Evolutionary conservation across 306 rosid species (phyloP).

Genomic region (Rosa rugosa): DNA sequence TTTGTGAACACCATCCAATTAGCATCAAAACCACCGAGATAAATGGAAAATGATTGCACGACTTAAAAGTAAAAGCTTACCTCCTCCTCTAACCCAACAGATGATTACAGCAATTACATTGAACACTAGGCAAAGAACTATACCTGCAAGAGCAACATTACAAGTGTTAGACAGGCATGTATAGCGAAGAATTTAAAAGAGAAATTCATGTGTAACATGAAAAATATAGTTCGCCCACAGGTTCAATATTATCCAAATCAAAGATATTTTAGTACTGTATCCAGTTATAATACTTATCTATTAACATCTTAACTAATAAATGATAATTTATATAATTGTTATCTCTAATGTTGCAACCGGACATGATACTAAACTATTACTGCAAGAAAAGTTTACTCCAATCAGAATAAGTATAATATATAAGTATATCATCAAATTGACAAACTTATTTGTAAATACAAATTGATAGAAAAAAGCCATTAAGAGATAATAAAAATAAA

Average conservation of each 20-base stretch:
- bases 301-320: neutral
- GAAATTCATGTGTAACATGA: neutral
- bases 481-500: neutral
- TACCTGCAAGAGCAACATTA: conserved; percentile 57
- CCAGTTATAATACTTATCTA: neutral
- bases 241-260: neutral
- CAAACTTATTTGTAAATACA: neutral
- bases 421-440: neutral
- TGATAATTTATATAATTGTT: neutral
- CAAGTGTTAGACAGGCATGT: conserved; percentile 1
- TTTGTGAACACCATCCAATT: conserved; percentile 32
- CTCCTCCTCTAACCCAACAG: conserved; percentile 94
- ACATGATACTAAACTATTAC: neutral
- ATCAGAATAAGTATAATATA: neutral
- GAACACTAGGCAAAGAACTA: conserved; percentile 81
- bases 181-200: neutral
- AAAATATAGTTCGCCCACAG: neutral
- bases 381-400: neutral
- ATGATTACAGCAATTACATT: conserved; percentile 74
- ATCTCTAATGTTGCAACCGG: neutral
- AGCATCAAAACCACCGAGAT: conserved; percentile 18
- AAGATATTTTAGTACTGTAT: neutral
- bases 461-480: neutral
- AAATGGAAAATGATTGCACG: neutral
- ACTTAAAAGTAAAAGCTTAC: conserved; percentile 40